Base-by-base conservation (phyloP, 1,284 basidiomycete genomes). In the Retiboletus flavoniger region DNA sequence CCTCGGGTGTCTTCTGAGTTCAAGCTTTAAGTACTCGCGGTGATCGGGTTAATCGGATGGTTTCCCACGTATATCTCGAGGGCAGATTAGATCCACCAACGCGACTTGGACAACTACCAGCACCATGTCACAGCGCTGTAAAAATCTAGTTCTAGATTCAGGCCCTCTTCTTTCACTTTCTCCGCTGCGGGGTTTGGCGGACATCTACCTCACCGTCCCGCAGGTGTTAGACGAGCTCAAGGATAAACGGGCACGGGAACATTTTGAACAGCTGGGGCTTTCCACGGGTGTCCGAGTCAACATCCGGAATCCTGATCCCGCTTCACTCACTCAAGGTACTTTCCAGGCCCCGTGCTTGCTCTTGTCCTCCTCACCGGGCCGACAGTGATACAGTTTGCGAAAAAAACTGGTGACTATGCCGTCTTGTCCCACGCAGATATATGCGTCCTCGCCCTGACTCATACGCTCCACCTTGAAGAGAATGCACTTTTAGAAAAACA, bases 361-460 rank as follows among this genome's bases (percentile, higher is more conserved):
- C 47, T 21, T 29, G 21, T 26, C 7, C 44, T 61, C 34, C 58
- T 63, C 45, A 60, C 53, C 19, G 41, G 46, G 6, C 55, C 52
- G 46, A 46, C 54, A 93, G 97, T 96, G 9, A 91, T 91, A 48
- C 87, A 90, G 58, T 91, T 89, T 73, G 93, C 97, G 4, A 95
- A 93, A 78, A 93, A 93, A 78, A 98, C 96, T 0, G 97, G 97
- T 73, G 97, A 99, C 74, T 96, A 94, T 68, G 80, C 92, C 34
- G 96, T 96, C 43, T 80, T 99, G 31, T 98, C 95, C 9, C 82
- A 87, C 65, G 83, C 95, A 16, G 97, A 99, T 84, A 72, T 99
- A 54, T 88, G 90, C 60, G 88, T 99, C 38, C 76, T 99, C 43
- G 97, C 97, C 0, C 76, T 99, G 61, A 93, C 95, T 0, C 89